Percentiles rank a stretch among this genome's conserved stretches.
These are phyloP conservation scores for Cyberlindnera meyerae DNA, from an alignment of 805 yeast species.

Conservation along the genomic window DNA sequence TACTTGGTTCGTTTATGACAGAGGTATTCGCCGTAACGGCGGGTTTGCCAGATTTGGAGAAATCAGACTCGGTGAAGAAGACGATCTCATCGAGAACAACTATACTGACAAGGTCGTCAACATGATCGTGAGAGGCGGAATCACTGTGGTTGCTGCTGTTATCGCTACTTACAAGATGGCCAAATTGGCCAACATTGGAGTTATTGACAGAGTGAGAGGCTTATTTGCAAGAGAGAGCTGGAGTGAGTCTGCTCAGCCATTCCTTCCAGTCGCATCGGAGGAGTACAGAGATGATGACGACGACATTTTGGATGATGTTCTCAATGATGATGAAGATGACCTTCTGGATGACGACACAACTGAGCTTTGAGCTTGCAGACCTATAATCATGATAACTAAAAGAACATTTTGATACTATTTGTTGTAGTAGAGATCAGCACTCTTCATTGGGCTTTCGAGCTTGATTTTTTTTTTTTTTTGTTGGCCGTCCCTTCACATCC, in stretches of 20 bases:
- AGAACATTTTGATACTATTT: no score
- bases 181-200: conserved; percentile 21
- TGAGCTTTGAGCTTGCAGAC: no score
- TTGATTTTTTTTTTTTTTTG: no score
- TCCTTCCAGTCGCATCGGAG: no score
- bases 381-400: no score
- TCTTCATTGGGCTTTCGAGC: no score
- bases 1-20: conserved; percentile 57
- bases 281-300: conserved; percentile 24
- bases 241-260: no score
- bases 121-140: conserved; percentile 28
- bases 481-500: no score
- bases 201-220: conserved; percentile 15
- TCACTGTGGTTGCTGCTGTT: conserved; percentile 30
- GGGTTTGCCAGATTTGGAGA: conserved; percentile 66
- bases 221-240: conserved; percentile 18
- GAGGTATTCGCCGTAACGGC: conserved; percentile 76
- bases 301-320: conserved; percentile 21
- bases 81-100: conserved; percentile 55
- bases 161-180: conserved; percentile 28
- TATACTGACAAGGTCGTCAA: conserved; percentile 60
- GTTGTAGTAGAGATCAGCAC: no score
- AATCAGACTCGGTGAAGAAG: conserved; percentile 77
- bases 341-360: conserved; percentile 23
- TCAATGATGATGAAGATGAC: conserved; percentile 23